Percentiles rank a stretch among this genome's conserved stretches.
Conservation (phyloP, 129 eudicot genomes). For the Chrysanthemum makinoi region DNA sequence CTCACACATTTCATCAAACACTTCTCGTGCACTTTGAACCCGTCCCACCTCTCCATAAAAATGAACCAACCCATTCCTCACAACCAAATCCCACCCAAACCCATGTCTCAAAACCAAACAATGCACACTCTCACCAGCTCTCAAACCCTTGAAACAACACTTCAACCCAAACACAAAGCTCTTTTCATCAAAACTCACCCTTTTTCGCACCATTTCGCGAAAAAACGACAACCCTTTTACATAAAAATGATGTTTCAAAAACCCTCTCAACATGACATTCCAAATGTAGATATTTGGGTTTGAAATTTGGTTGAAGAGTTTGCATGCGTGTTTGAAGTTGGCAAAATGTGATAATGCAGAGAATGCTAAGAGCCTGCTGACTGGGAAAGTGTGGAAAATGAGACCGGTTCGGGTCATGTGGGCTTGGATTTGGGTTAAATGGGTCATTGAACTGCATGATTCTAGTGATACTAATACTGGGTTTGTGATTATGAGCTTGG, state of each 20-base stretch:
- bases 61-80: slow-evolving; percentile 57
- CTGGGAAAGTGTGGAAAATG: slow-evolving; percentile 57
- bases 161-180: slow-evolving; percentile 71
- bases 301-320: slow-evolving; percentile 37
- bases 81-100: slow-evolving; percentile 49
- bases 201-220: slow-evolving; percentile 44
- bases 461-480: slow-evolving; percentile 58
- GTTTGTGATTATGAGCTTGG: slow-evolving; percentile 53
- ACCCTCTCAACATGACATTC: slow-evolving; percentile 68
- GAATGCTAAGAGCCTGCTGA: slow-evolving; percentile 66
- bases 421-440: slow-evolving; percentile 62
- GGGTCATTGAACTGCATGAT: slow-evolving; percentile 56
- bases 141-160: slow-evolving; percentile 38
- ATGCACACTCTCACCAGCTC: slow-evolving; percentile 45
- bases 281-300: slow-evolving; percentile 64
- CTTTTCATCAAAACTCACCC: slow-evolving; percentile 51
- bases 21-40: slow-evolving; percentile 37
- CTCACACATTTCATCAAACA: slow-evolving; percentile 50
- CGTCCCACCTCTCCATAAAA: slow-evolving; percentile 47
- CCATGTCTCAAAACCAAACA: slow-evolving; percentile 57
- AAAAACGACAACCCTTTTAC: slow-evolving; percentile 45
- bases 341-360: slow-evolving; percentile 52
- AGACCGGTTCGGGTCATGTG: slow-evolving; percentile 61
- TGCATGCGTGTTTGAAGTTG: slow-evolving; percentile 34
- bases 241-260: slow-evolving; percentile 26